phyloP scores from a whole-genome alignment of 1,139 yeast species.

The Nakaseomyces bracarensis region DNA sequence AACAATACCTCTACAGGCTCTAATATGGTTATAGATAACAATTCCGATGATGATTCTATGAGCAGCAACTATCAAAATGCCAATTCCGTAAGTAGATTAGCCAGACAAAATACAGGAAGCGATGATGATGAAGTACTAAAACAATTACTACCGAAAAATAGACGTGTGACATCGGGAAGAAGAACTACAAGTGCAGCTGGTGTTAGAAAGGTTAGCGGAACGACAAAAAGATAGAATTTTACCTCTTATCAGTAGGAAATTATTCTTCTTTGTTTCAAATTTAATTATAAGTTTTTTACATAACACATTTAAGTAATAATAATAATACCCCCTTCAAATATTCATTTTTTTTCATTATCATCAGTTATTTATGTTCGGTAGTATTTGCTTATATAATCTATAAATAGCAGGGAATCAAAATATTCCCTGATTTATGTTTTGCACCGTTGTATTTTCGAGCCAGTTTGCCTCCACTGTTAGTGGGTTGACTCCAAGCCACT shows the following conservation, averaged over 20 bases:
- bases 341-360: background rate
- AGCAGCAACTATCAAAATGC: constrained; percentile 5
- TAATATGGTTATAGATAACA: constrained; percentile 15
- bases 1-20: constrained; percentile 1
- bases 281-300: too few species aligned
- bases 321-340: constrained; percentile 5
- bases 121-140: constrained; percentile 16
- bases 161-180: constrained; percentile 27
- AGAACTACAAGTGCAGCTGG: constrained; percentile 31
- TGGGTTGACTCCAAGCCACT: constrained; percentile 33
- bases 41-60: constrained; percentile 19
- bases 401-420: constrained; percentile 28
- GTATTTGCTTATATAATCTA: constrained; percentile 9
- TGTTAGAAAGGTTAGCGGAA: constrained; percentile 30
- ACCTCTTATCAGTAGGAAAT: background rate
- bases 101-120: constrained; percentile 9
- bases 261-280: background rate
- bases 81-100: background rate
- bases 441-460: constrained; percentile 29
- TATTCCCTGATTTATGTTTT: constrained; percentile 28
- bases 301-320: constrained; percentile 1
- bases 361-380: background rate
- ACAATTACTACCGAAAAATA: constrained; percentile 28
- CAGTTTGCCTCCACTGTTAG: constrained; percentile 30
- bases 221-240: constrained; percentile 20